phyloP scores from a whole-genome alignment of 2,329 filamentous ascomycete species.

The Penicillium sp. region DNA sequence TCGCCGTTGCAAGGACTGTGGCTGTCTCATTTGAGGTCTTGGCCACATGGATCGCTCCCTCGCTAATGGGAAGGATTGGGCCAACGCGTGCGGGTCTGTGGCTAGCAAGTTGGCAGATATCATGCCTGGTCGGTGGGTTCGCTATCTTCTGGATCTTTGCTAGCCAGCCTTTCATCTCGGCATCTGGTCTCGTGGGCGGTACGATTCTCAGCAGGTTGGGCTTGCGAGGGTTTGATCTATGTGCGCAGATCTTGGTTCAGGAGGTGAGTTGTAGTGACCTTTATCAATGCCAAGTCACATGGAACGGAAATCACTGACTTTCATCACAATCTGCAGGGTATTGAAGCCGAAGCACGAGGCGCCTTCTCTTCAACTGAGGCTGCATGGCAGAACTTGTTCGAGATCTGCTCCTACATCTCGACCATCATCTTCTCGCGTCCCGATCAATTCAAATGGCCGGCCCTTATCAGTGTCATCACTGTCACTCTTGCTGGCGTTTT shows the following conservation, averaged over 20 bases:
- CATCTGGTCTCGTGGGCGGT: conserved; percentile 50
- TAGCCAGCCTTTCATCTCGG: conserved; percentile 34
- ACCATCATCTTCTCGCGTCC: conserved; percentile 65
- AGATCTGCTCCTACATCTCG: conserved; percentile 62
- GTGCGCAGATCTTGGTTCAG: conserved; percentile 58
- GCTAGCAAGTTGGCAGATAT: conserved; percentile 64
- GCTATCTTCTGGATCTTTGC: conserved; percentile 41
- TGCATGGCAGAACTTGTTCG: conserved; percentile 66
- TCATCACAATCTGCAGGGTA: conserved; percentile 44
- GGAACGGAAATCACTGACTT: background rate
- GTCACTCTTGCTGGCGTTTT: conserved; percentile 34
- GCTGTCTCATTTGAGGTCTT: conserved; percentile 51
- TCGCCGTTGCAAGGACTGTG: conserved; percentile 31
- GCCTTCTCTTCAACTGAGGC: conserved; percentile 68
- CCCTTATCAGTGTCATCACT: conserved; percentile 56
- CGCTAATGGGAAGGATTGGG: conserved; percentile 51
- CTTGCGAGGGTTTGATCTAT: conserved; percentile 60
- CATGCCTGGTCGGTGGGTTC: conserved; percentile 49
- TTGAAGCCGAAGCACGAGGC: conserved; percentile 57
- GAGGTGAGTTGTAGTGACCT: conserved; percentile 43
- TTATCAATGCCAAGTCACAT: background rate
- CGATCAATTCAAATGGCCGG: conserved; percentile 62
- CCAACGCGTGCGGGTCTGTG: conserved; percentile 61
- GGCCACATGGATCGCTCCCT: conserved; percentile 52
- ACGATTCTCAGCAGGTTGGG: conserved; percentile 57